phyloP scores from a whole-genome alignment of 257 asterid species.

The Datura wrightii region DNA sequence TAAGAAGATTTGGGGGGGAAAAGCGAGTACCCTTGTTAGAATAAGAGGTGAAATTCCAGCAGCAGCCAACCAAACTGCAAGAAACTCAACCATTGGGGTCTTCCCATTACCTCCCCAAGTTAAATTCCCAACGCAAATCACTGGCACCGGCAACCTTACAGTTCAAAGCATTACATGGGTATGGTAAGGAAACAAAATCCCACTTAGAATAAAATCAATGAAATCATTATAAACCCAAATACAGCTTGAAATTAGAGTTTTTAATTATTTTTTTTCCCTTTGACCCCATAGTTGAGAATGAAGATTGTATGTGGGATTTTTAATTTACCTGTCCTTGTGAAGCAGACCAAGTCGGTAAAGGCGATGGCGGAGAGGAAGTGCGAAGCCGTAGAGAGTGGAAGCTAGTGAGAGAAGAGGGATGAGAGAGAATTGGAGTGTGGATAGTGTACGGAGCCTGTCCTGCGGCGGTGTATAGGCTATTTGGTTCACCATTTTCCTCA shows the following conservation, averaged over 20 bases:
- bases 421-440: conserved; percentile 64
- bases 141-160: conserved; percentile 79
- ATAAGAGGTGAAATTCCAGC: conserved; percentile 73
- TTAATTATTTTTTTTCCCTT: background rate
- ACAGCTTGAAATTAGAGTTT: background rate
- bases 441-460: conserved; percentile 49
- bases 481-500: conserved; percentile 63
- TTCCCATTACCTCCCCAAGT: conserved; percentile 99
- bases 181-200: background rate
- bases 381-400: conserved; percentile 63
- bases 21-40: conserved; percentile 71
- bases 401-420: conserved; percentile 72
- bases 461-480: conserved; percentile 67
- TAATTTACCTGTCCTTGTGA: conserved; percentile 52
- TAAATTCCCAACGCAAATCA: conserved; percentile 92
- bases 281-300: background rate
- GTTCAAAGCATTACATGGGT: background rate
- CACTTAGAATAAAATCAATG: background rate
- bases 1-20: background rate
- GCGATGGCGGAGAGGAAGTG: conserved; percentile 65
- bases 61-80: conserved; percentile 65
- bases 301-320: background rate
- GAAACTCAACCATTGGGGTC: conserved; percentile 95
- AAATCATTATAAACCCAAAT: background rate
- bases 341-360: conserved; percentile 58